Base-by-base conservation (phyloP, 1,284 basidiomycete species). In the Cryptococcus maquisensis region DNA sequence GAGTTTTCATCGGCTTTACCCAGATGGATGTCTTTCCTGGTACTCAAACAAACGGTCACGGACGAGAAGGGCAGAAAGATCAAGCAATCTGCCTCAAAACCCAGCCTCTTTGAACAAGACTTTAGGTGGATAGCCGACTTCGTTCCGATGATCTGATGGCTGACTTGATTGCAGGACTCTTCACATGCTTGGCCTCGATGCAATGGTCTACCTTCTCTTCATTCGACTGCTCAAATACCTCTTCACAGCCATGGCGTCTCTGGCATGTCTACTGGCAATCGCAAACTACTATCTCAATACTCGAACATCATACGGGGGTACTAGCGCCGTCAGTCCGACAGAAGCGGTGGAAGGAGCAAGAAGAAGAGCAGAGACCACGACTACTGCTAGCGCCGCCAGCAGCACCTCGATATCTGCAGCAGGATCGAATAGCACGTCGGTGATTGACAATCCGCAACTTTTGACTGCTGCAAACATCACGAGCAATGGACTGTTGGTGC, bases 141-240 rank as follows among this genome's bases (percentile, higher is more conserved):
- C 12, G n/a, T 4, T 23, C 3, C 15, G 41, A 4, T 5, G 21
- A 13, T 23, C 24, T 38, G 5, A 21, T 23, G 26, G 39, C 24
- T 32, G 49, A 18, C 15, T 6, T 6, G 16, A 8, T 18, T 16
- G 21, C 24, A 24, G n/a, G 9, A 28, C 23, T 6, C 43, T 46
- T 7, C 28, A 35, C 16, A 49, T 46, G 32, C 18, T 28, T 63
- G 73, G 90, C 16, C 83, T 97, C 20, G 95, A 98, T 71, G 94
- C 93, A 0, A 86, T 93, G 49, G 83, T 88, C 13, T 98, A 89
- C 75, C 82, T 98, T 24, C 87, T 93, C 24, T 96, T 96, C 71
- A 81, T 87, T 37, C 86, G 90, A 55, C 23, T 40, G 16, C 82
- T 88, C 68, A 86, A 93, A 24, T 84, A 83, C 79, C 78, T 90